A percentile compares a stretch with the other conserved stretches of the same genome.
phyloP scores from a whole-genome alignment of 345 rosid genomes.

The Stellera chamaejasme region DNA sequence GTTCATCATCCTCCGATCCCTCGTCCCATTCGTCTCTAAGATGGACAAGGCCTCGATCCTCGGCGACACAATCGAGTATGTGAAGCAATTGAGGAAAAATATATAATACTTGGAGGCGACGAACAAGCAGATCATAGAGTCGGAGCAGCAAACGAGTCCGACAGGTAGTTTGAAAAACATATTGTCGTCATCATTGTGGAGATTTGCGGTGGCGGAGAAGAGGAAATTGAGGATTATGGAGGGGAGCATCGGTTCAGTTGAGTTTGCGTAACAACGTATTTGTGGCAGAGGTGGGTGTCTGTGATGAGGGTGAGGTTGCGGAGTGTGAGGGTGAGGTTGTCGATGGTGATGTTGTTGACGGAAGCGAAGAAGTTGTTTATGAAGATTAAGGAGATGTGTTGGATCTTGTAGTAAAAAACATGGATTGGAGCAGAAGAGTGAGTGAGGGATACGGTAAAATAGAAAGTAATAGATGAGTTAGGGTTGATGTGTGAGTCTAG shows the following conservation, averaged over 20 bases:
- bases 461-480: no score
- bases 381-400: no score
- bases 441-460: no score
- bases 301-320: no score
- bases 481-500: no score
- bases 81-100: conserved; percentile 76
- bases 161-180: conserved; percentile 28
- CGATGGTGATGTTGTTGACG: no score
- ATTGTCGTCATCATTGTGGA: conserved; percentile 8
- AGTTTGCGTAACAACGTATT: conserved; percentile 38
- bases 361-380: no score
- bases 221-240: conserved; percentile 52
- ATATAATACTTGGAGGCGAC: conserved; percentile 64
- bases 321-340: no score
- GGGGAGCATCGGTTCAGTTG: conserved; percentile 51
- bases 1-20: conserved; percentile 65
- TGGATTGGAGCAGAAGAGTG: no score
- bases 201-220: conserved; percentile 27
- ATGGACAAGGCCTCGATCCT: conserved; percentile 98
- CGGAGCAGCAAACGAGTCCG: conserved; percentile 24
- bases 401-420: no score
- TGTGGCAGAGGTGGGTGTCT: conserved; percentile 64
- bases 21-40: conserved; percentile 92
- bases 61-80: conserved; percentile 91
- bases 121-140: conserved; percentile 45